Conservation (phyloP, 148 eudicot species). For the Mesembryanthemum crystallinum region DNA sequence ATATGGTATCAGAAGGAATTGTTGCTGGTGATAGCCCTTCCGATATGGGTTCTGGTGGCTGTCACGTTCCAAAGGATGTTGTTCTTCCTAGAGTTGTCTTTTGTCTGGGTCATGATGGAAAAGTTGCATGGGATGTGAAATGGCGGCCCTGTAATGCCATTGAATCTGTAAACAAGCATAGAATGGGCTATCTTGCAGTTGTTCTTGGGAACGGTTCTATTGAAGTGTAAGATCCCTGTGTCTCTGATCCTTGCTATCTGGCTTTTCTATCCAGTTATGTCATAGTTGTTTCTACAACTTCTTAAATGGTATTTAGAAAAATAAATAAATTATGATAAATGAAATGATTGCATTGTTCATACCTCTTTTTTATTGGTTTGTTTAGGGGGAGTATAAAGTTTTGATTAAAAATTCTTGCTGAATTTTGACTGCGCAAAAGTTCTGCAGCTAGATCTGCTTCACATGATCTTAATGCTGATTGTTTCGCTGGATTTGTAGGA, state of each 20-base stretch:
- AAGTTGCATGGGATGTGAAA: slow-evolving; percentile 96
- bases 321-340: not conserved
- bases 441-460: no score
- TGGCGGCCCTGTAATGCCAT: slow-evolving; percentile 56
- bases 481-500: not conserved
- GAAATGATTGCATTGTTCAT: no score
- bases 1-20: slow-evolving; percentile 14
- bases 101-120: slow-evolving; percentile 91
- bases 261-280: not conserved
- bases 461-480: not conserved
- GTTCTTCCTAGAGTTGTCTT: slow-evolving; percentile 71
- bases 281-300: not conserved
- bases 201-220: slow-evolving; percentile 85
- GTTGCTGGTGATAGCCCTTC: slow-evolving; percentile 13
- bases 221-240: slow-evolving; percentile 72
- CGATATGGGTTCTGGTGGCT: slow-evolving; percentile 25
- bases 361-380: not conserved
- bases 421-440: no score
- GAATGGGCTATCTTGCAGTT: slow-evolving; percentile 97
- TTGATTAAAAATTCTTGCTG: not conserved
- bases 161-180: slow-evolving; percentile 40
- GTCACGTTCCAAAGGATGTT: slow-evolving; percentile 38
- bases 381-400: not conserved
- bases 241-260: slow-evolving; percentile 6
- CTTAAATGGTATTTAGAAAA: not conserved